Percentiles rank a stretch among this genome's conserved stretches.
These are phyloP conservation scores for Monosporozyma servazzii DNA, from an alignment of 805 yeast genomes.

Conservation along the genomic window DNA sequence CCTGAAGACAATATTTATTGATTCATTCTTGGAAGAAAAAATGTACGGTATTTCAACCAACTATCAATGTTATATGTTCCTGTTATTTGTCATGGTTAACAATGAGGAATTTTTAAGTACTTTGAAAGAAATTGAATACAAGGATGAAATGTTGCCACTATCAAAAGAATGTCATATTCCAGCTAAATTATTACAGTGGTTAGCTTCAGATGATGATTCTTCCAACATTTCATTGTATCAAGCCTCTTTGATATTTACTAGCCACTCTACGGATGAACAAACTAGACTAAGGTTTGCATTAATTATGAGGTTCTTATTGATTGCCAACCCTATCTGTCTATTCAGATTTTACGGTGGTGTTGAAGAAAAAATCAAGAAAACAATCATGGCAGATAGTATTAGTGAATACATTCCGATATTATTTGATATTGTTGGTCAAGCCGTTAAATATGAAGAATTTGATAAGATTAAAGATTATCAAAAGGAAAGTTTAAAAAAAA, in stretches of 20 bases:
- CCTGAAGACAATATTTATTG: slow-evolving; percentile 36
- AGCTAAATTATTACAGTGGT: slow-evolving; percentile 25
- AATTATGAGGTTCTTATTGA: slow-evolving; percentile 25
- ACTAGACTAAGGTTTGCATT: slow-evolving; percentile 29
- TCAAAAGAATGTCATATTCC: slow-evolving; percentile 34
- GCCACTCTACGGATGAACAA: slow-evolving; percentile 30
- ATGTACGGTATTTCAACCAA: slow-evolving; percentile 10
- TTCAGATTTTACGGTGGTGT: slow-evolving; percentile 28
- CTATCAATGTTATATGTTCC: slow-evolving; percentile 25
- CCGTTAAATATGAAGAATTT: slow-evolving; percentile 29
- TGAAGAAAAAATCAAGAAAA: slow-evolving; percentile 25
- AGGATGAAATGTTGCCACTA: slow-evolving; percentile 27
- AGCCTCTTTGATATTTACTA: slow-evolving; percentile 27
- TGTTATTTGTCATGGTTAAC: slow-evolving; percentile 30
- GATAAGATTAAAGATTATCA: slow-evolving; percentile 16
- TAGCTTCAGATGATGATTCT: slow-evolving; percentile 23
- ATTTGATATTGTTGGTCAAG: slow-evolving; percentile 23
- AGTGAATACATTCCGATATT: slow-evolving; percentile 29
- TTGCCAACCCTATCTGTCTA: slow-evolving; percentile 25
- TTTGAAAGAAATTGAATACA: slow-evolving; percentile 31
- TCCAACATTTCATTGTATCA: slow-evolving; percentile 31
- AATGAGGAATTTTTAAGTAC: slow-evolving; percentile 31
- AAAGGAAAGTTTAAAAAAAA: slow-evolving; percentile 12
- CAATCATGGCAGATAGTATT: slow-evolving; percentile 24
- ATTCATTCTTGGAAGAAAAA: slow-evolving; percentile 33